Base-by-base conservation (phyloP, 768 basidiomycete genomes). In the Scleroderma citrinum region DNA sequence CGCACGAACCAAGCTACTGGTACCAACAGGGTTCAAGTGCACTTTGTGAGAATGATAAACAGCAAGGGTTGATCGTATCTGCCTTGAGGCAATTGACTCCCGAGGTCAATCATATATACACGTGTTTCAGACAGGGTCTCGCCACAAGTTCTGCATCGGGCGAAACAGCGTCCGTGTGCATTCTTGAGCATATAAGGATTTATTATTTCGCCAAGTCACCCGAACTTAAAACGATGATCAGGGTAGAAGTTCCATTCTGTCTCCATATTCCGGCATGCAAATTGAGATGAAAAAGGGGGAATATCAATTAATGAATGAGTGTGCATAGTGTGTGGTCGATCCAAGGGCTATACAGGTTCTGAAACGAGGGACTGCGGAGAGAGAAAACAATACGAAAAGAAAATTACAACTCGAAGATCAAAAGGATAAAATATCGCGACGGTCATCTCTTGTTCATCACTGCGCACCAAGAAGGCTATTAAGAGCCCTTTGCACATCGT, bases 401-500 rank as follows among this genome's bases (percentile, higher is more conserved):
- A 59, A 37, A 48, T 50, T 53, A 65, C 56, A 57, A 31, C 35
- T 37, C 24, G 40, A 51, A 59, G 54, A 57, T 57, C 51, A 50
- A 50, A 32, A 40, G 34, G 34, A 53, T 59, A 50, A 52, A 48
- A 56, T 56, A 54, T 50, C 13, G 44, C 34, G 36, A 17, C 44
- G 21, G 37, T 50, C 38, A 17, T 21, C 23, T 21, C 38, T 29
- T 47, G 50, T 41, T 41, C 36, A 31, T 59, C 55, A 58, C 52
- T 51, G 35, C 31, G 51, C 37, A 43, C 76, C 76, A 51, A 94
- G 68, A 50, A 93, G 67, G 53, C 78, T 83, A 63, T 93, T 90
- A 49, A 92, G 67, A 16, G 91, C 86, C 60, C 74, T 80, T 57
- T 73, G 83, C 32, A 95, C 77, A 63, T 93, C 85, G 60, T 95